Conservation (phyloP, 768 basidiomycete genomes). For the Exidia glandulosa region DNA sequence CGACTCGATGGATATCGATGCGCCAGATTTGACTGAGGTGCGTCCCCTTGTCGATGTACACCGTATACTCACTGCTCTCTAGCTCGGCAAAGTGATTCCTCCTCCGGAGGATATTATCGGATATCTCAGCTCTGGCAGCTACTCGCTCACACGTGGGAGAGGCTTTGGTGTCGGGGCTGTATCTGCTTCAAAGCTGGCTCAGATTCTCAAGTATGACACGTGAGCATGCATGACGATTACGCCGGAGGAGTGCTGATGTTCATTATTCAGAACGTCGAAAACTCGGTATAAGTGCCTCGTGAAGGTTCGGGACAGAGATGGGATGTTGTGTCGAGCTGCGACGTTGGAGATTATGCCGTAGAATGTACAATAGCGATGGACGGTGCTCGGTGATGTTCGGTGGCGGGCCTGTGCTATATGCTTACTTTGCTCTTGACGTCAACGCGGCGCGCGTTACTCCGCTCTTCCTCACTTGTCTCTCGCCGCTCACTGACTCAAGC, state of each 20-base stretch:
- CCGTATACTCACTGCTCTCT: background rate
- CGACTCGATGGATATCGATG: constrained; percentile 8
- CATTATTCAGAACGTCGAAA: background rate
- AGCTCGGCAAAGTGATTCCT: constrained; percentile 39
- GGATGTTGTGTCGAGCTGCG: constrained; percentile 43
- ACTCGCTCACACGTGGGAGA: constrained; percentile 65
- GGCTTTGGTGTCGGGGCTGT: constrained; percentile 73
- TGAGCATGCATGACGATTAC: background rate
- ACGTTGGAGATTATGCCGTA: constrained; percentile 22
- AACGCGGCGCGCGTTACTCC: background rate
- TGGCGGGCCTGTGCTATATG: too few relatives aligned
- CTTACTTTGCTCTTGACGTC: background rate
- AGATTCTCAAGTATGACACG: constrained; percentile 19
- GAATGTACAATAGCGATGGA: too few relatives aligned
- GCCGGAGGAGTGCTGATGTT: background rate
- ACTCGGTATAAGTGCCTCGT: constrained; percentile 29
- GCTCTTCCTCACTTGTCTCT: background rate
- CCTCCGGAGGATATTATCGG: constrained; percentile 49
- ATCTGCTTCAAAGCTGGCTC: constrained; percentile 40
- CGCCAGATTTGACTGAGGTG: constrained; percentile 20
- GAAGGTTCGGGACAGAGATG: constrained; percentile 53
- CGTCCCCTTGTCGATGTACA: background rate
- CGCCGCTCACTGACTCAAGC: background rate
- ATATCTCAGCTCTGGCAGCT: constrained; percentile 74
- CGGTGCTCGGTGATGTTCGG: too few relatives aligned